Base-by-base conservation (phyloP, 495 filamentous ascomycete species). In the Podospora didyma region DNA sequence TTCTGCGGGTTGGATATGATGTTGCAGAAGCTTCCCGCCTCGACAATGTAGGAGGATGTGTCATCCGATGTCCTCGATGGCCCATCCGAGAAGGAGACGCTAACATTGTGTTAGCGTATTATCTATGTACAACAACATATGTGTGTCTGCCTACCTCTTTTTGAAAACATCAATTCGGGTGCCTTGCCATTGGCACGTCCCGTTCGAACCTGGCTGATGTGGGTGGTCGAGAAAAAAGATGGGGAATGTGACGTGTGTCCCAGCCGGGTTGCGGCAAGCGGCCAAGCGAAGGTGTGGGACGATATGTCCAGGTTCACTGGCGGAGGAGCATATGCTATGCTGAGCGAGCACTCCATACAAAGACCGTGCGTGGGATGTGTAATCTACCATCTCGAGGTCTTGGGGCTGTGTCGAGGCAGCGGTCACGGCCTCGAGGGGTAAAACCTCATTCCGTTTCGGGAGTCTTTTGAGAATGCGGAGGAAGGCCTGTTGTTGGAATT, bases 221-320 rank as follows among this genome's bases (percentile, higher is more conserved):
- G 50, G 50, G 20, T 53, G 50, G 20, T 42, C 50, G n/a, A 53
- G 34, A 23, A 53, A 53, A 34, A 53, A 53, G 2, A 53, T 3
- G 14, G 2, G 41, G 50, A 53, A 53, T 12, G 45, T 6, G 45
- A 26, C 45, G 19, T 47, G 11, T 3, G 3, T 47, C 9, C 1
- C 39, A 4, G 39, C n/a, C 12, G 39, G n/a, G 22, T 47, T 19
- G 17, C 45, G 17, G 22, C 45, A 47, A 16, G 45, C 22, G 20
- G 17, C 16, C 14, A 47, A 21, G 16, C 45, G 45, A 1, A 47
- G 22, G 19, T 47, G 45, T 6, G 45, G 45, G 0, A 47, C 7
- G 1, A 47, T 47, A 3, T 19, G 21, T 6, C 45, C 7, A 16
- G 39, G n/a, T 12, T 7, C 12, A 16, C n/a, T 14, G 12, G 6